Base-by-base conservation (phyloP, 1,284 basidiomycete genomes). In the Microbotryum lychnidis-dioicae region DNA sequence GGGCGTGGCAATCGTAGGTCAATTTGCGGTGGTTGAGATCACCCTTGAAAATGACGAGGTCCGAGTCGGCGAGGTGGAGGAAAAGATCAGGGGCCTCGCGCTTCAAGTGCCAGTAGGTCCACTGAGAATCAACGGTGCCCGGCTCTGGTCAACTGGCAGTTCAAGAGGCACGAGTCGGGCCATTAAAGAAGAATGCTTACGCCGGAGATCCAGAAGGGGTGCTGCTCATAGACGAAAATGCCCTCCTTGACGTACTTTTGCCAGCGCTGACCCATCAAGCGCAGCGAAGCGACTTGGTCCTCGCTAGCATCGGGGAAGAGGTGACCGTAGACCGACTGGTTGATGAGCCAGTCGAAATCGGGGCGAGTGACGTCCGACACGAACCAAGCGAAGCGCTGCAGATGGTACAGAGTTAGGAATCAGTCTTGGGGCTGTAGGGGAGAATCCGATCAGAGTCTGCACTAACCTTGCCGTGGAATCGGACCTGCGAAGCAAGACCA, bases 351-450 rank as follows among this genome's bases (percentile, higher is more conserved):
- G 66, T 90, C 82, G 91, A 92, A 97, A 74, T 97, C 94, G 76
- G 91, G 89, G 76, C 83, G 87, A 48, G 93, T 97, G 29, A 97
- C 94, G 74, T 97, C 94, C n/a, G 88, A 91, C 65, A 93, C 91
- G 75, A 94, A 93, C 91, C 91, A 92, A 9, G 89, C 82, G 70
- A 86, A 88, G 10, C 87, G 83, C 75, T 61, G 55, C 12, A 25
- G 14, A 14, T 42, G 16, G 6, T 48, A 9, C 33, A 18, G 21
- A 29, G 20, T n/a, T 14, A 18, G 7, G 16, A 2, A 37, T 51
- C n/a, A 51, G 51, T 21, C 8, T 14, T 27, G 7, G 44, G n/a
- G 49, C n/a, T 25, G 14, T 56, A 2, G 27, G 50, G 49, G 58
- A 50, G 14, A 57, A 53, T 46, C 56, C 57, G 16, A 50, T 45